phyloP scores from a whole-genome alignment of 1,284 basidiomycete genomes.

The Ustilago xerochloae region DNA sequence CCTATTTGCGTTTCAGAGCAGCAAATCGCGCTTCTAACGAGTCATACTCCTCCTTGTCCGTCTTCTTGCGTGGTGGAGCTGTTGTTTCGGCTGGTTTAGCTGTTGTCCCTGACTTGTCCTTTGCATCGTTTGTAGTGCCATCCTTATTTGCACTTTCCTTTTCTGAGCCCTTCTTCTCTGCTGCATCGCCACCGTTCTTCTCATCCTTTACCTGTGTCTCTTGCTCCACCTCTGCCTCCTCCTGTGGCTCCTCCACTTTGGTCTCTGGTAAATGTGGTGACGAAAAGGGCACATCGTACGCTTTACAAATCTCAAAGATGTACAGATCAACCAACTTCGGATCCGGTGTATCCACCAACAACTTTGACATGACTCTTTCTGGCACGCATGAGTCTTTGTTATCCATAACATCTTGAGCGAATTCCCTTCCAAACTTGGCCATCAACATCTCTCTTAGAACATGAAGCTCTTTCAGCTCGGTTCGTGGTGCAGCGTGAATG shows the following conservation, averaged over 20 bases:
- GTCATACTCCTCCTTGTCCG: conserved; percentile 43
- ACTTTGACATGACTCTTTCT: conserved; percentile 80
- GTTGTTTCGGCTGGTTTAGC: conserved; percentile 8
- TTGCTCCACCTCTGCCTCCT: conserved; percentile 1
- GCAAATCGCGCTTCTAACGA: conserved; percentile 50
- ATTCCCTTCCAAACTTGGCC: conserved; percentile 91
- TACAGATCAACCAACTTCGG: conserved; percentile 78
- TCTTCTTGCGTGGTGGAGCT: conserved; percentile 21
- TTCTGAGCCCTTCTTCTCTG: conserved; percentile 4
- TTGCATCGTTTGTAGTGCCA: conserved; percentile 9
- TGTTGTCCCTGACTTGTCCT: conserved; percentile 3
- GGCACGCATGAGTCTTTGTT: conserved; percentile 82
- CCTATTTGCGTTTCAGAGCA: conserved; percentile 41
- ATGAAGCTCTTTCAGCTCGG: conserved; percentile 81
- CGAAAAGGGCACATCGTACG: conserved; percentile 57
- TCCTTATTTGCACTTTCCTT: conserved; percentile 14
- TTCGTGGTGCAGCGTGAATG: conserved; percentile 88
- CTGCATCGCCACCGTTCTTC: background rate
- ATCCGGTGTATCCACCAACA: conserved; percentile 78
- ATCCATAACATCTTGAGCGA: conserved; percentile 81
- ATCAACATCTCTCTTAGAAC: conserved; percentile 90
- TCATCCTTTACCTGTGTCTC: background rate
- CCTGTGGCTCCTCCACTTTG: conserved; percentile 11
- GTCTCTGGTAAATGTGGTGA: conserved; percentile 38
- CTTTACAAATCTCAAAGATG: conserved; percentile 57